These are phyloP conservation scores for Fusarium sp. DNA, from an alignment of 2,329 filamentous ascomycete genomes.

Conservation along the genomic window DNA sequence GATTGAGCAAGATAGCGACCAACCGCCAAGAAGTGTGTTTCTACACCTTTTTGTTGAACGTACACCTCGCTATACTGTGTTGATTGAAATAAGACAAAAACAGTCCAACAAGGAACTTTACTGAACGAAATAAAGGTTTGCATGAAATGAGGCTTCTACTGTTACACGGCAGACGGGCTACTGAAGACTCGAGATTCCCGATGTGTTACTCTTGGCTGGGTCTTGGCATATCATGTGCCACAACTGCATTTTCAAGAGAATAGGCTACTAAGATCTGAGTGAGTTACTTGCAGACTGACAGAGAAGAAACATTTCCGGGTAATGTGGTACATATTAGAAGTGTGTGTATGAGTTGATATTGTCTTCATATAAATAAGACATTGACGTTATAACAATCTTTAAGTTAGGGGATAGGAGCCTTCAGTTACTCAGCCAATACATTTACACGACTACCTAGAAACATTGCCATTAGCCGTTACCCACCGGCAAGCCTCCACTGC, in stretches of 20 bases:
- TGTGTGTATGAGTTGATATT: background rate
- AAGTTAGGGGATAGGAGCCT: background rate
- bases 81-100: constrained; percentile 10
- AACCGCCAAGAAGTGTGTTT: background rate
- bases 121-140: background rate
- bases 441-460: background rate
- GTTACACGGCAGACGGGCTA: background rate
- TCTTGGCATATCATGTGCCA: constrained; percentile 12
- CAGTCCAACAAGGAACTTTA: background rate
- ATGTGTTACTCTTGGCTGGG: constrained; percentile 7
- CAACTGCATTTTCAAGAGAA: background rate
- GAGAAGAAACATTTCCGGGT: too few species aligned
- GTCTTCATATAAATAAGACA: background rate
- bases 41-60: background rate
- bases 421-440: background rate
- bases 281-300: background rate
- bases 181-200: constrained; percentile 23
- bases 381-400: background rate
- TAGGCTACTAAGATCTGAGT: constrained; percentile 9
- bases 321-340: background rate
- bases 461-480: background rate
- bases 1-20: background rate
- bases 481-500: background rate
- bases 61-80: background rate
- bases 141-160: background rate